Base-by-base conservation (phyloP, 768 basidiomycete species). In the Fomitopsis serialis region DNA sequence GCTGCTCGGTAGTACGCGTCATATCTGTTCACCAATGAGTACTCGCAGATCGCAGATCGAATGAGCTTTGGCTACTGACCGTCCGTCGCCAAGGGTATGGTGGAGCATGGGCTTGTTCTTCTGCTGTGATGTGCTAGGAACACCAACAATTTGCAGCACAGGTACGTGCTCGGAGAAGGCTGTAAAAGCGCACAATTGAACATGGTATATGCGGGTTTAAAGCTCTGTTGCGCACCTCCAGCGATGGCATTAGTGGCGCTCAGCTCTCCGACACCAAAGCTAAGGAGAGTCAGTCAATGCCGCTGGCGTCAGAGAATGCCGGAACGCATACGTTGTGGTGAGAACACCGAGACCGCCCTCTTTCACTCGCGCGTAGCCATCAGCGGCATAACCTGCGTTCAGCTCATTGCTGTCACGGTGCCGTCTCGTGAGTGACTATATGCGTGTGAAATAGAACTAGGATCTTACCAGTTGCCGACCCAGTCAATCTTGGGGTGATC, bases 221-320 rank as follows among this genome's bases (percentile, higher is more conserved):
- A 12, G 9, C 12, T 3, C 37, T 34, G 44, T 9, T 6, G 57
- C 73, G 54, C 59, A 80, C 86, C 81, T 61, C 87, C 87, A 25
- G 87, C 90, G 56, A 94, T 81, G 40, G 89, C 89, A 60, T 92
- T 91, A 34, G 88, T 83, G 3, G 93, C 92, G 37, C 86, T 89
- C 42, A 96, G 71, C 66, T 97, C 94, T 15, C 94, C 94, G n/a
- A 97, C 94, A 51, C 94, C 94, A 58, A 94, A 96, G 2, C 86
- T 88, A 48, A 1, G 4, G 13, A 50, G 5, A 19, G 8, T 1
- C 11, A 32, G 5, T 32, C 29, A 32, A 11, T 32, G 11, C 5
- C 19, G 43, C 10, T 34, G 45, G 12, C 34, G 36, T 53, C 21
- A 32, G 29, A 32, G 11, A 5, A 32, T 5, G 6, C 11, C 11